Evolutionary conservation across 257 asterid species (phyloP), one percentile per base, ranked within the genome.

Genomic region (Buddleja alternifolia): DNA sequence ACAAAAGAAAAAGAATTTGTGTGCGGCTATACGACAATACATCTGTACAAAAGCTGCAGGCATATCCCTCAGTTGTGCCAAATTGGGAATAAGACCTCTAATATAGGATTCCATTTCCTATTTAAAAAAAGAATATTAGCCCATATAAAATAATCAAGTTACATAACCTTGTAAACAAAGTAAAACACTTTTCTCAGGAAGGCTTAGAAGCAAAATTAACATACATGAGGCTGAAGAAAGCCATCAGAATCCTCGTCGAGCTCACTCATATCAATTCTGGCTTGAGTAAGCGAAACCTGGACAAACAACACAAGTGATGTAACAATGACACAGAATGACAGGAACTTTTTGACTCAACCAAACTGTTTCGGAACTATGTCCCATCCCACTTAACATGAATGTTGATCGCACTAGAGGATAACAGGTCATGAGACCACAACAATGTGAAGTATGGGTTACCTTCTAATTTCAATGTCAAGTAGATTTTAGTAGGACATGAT

Each of bases 161-260:
- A 47, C 54, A 60, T 41, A 74, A 34, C 42, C 40, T 50, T 10
- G 14, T 14, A 52, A 54, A 9, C 19, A 58, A 53, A 32, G 8
- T 42, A 53, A 51, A 60, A 32, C 40, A 44, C 65, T 50, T 45
- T 24, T 44, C 29, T 53, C 59, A 48, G 60, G 55, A 40, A 64
- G 67, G 65, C 76, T 76, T 58, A 44, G 47, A 75, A 73, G 66
- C 67, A 69, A 29, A 60, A 63, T 25, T 54, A 74, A 60, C 89
- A 70, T 87, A 94, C 99, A 80, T 89, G 93, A 69, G 97, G 95
- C 74, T 85, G 99, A 73, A 91, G 97, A 73, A 91, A 94, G 75
- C 99, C 99, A 82, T 94, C 99, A 62, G 99, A 94, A 83, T 94
- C 99, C 82, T 87, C 97, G 70, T 94, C 99, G 50, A 94, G 97